phyloP scores from a whole-genome alignment of 148 eudicot species.

The Chenopodium berlandieri region DNA sequence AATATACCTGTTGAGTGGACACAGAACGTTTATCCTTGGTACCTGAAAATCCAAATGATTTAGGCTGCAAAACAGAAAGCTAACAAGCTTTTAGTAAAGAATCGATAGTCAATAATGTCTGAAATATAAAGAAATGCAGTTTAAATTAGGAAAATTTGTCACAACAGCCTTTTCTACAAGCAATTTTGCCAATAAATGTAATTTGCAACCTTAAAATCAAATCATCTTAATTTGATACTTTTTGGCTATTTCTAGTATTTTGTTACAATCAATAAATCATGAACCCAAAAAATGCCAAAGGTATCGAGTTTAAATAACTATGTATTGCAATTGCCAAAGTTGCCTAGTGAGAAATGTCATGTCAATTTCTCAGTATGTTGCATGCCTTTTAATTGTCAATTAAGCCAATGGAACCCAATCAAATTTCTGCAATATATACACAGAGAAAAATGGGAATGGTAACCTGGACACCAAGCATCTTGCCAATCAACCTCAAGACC shows the following conservation, averaged over 20 bases:
- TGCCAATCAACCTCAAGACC: conserved; percentile 74
- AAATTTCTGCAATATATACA: background rate
- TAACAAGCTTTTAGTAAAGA: conserved; percentile 16
- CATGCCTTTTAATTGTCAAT: background rate
- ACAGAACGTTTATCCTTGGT: conserved; percentile 96
- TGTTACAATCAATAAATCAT: no score
- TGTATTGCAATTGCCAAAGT: no score
- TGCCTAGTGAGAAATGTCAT: no score
- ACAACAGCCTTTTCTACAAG: no score
- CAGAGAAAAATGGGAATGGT: background rate
- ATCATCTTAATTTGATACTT: no score
- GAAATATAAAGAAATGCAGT: background rate
- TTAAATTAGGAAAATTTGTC: no score
- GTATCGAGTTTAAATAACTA: no score
- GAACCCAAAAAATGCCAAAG: no score
- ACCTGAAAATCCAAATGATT: conserved; percentile 95
- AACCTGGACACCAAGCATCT: conserved; percentile 96
- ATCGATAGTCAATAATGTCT: background rate
- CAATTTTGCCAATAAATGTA: no score
- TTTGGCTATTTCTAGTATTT: no score
- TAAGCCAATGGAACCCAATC: background rate
- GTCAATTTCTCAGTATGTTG: background rate
- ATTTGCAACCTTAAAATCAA: no score
- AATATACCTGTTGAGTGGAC: conserved; percentile 75
- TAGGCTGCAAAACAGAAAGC: conserved; percentile 51